Conservation (phyloP, 1,139 yeast genomes). For the Diutina catenulata region DNA sequence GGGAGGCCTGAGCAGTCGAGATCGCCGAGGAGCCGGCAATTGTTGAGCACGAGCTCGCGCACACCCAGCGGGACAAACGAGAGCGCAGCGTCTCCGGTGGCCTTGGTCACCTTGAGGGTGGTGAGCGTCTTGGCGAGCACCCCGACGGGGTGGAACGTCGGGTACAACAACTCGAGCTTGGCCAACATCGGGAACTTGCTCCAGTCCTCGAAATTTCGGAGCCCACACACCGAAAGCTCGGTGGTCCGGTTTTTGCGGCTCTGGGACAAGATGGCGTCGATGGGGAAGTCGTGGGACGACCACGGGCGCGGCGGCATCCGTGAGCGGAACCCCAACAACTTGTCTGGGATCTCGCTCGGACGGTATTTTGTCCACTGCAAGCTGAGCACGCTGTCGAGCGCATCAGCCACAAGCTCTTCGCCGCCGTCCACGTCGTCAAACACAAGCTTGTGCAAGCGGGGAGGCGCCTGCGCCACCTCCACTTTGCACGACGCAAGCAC, state of each 20-base stretch:
- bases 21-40: not conserved
- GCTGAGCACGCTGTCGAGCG: not conserved
- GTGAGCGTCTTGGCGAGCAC: not conserved
- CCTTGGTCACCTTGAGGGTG: not conserved
- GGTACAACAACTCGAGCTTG: not conserved
- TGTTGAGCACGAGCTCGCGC: not conserved
- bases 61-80: not conserved
- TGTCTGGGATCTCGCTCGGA: not conserved
- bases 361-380: constrained; percentile 1
- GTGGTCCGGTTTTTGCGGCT: not conserved
- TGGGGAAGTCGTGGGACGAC: constrained; percentile 4
- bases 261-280: not conserved
- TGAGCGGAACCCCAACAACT: not conserved
- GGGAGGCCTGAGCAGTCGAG: not conserved
- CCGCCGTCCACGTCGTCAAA: constrained; percentile 5
- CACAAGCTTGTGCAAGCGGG: not conserved
- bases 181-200: not conserved
- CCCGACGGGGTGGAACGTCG: not conserved
- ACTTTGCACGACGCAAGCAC: not conserved
- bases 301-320: not conserved
- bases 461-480: not conserved
- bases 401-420: not conserved
- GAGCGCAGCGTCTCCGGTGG: not conserved
- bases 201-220: constrained; percentile 1
- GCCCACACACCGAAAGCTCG: not conserved